Base-by-base conservation (phyloP, 202 grass and related monocot species). In the Bolboschoenoplectus hybrid region DNA sequence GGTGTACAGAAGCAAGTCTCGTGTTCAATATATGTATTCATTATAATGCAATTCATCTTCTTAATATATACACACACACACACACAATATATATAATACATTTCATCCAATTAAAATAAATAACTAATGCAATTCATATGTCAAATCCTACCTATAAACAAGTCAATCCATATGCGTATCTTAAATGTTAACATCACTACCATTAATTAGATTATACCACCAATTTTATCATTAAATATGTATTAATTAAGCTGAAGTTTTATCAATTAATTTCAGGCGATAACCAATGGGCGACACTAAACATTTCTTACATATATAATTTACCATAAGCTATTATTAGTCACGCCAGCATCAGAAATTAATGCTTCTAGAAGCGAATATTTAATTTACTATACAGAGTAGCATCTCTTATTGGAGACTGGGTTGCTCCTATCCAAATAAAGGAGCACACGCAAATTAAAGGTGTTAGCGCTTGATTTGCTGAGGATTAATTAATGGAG, bases 301-400 rank as follows among this genome's bases (percentile, higher is more conserved):
- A 6, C 70, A 74, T 52, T 50, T 74, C 44, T 77, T 36, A 16
- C 13, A 68, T 43, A 36, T 38, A 75, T n/a, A 79, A 58, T 17
- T n/a, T 79, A 34, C 47, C 20, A 7, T 53, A 50, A 52, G 19
- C 6, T 51, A 51, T 5, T 39, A 53, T 78, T 17, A 78, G 35
- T 11, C 74, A 79, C 60, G 14, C 75, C 36, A 34, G 9, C 46
- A 79, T 79, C 75, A 57, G 52, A 79, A 58, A 26, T 26, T 26
- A 26, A 60, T 79, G 74, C 75, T 79, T 79, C 75, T 79, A 43
- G 75, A 79, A 79, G 19, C 14, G 36, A 75, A 79, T 79, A 79
- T 60, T 76, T 76, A 53, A 76, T 2, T 36, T 2, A 11, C 1
- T 2, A 26, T 26, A 26, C 26, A 26, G n/a, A 76, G 75, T 40